phyloP scores from a whole-genome alignment of 2,329 filamentous ascomycete genomes.

The Aspergillus calidoustus region DNA sequence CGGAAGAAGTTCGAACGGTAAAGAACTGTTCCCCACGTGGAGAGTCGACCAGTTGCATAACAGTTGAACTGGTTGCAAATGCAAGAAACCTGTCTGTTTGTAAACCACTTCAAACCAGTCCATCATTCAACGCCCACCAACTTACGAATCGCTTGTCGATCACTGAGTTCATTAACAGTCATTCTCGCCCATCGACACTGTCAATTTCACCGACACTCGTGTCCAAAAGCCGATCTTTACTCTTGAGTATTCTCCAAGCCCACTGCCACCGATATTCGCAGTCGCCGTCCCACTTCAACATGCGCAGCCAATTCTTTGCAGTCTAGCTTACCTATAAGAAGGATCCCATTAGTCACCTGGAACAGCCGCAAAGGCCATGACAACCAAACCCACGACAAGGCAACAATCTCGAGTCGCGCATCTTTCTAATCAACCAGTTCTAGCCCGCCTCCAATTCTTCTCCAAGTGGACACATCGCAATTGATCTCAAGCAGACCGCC shows the following conservation, averaged over 20 bases:
- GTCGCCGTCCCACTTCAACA: not conserved
- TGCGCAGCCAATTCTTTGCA: not conserved
- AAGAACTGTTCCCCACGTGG: not conserved
- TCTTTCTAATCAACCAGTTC: conserved; percentile 10
- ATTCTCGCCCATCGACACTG: not conserved
- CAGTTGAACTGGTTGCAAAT: not conserved
- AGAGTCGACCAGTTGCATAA: not conserved
- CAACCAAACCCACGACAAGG: not conserved
- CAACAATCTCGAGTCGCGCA: not conserved
- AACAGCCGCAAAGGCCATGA: not conserved
- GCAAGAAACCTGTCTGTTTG: too few species aligned
- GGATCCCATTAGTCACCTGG: conserved; percentile 1
- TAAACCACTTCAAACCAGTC: not conserved
- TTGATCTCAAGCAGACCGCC: not conserved
- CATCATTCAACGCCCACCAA: not conserved
- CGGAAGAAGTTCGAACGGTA: not conserved
- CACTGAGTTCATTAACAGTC: not conserved
- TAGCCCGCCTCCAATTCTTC: not conserved
- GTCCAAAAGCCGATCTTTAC: not conserved
- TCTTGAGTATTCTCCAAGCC: not conserved
- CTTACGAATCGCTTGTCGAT: not conserved
- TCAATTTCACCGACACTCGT: not conserved
- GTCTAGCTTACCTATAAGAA: not conserved
- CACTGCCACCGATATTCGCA: not conserved
- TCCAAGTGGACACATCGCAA: not conserved